Conservation (phyloP, 345 rosid genomes). For the Fremontodendron californicum region DNA sequence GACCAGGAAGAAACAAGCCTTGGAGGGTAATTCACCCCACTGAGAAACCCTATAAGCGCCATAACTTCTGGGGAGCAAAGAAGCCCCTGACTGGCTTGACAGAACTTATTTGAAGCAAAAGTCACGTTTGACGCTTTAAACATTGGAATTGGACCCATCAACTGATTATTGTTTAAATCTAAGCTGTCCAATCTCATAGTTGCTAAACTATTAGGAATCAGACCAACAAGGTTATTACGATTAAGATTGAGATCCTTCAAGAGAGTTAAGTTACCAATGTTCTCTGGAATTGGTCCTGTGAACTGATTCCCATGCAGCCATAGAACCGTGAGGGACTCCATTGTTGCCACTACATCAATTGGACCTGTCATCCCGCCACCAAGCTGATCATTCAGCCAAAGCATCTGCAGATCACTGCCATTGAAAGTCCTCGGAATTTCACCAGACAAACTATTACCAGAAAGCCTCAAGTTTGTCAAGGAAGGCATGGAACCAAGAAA, state of each 20-base stretch:
- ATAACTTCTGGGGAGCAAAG: constrained; percentile 54
- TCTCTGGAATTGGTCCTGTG: constrained; percentile 60
- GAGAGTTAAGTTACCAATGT: constrained; percentile 43
- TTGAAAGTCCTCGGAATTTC: constrained; percentile 48
- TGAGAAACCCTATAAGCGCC: constrained; percentile 61
- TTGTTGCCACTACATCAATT: constrained; percentile 52
- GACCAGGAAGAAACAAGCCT: constrained; percentile 56
- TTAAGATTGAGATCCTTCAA: constrained; percentile 64
- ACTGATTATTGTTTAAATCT: constrained; percentile 60
- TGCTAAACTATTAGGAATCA: constrained; percentile 51
- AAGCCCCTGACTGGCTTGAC: constrained; percentile 41
- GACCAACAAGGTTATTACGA: constrained; percentile 51
- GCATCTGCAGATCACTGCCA: constrained; percentile 38
- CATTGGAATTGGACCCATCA: constrained; percentile 70
- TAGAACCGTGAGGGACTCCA: constrained; percentile 42
- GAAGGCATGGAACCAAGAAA: constrained; percentile 56
- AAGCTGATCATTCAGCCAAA: constrained; percentile 66
- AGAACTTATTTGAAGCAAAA: constrained; percentile 47
- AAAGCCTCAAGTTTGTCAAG: constrained; percentile 46
- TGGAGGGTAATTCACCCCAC: constrained; percentile 51
- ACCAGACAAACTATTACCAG: constrained; percentile 50
- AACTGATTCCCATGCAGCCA: constrained; percentile 84
- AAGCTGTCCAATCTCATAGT: constrained; percentile 43
- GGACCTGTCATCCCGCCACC: constrained; percentile 50
- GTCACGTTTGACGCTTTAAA: constrained; percentile 39